A percentile compares a stretch with the other conserved stretches of the same genome.
phyloP scores from a whole-genome alignment of 148 eudicot genomes.

The Rhododendron molle region DNA sequence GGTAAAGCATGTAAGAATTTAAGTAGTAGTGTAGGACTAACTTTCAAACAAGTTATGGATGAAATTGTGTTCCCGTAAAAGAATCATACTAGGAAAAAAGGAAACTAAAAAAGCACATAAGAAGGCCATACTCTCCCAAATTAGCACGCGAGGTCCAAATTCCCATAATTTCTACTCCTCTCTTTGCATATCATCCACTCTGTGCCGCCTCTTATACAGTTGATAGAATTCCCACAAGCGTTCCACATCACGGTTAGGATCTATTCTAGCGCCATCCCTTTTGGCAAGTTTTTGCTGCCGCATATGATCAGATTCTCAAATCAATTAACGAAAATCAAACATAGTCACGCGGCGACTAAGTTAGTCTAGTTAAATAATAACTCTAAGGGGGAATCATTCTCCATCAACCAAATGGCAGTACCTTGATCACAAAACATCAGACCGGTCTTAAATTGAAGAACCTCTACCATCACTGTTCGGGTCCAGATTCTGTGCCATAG shows the following conservation, averaged over 20 bases:
- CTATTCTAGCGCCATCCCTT: constrained; percentile 74
- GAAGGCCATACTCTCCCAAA: constrained; percentile 64
- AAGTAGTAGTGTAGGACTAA: neutral
- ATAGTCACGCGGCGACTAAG: neutral
- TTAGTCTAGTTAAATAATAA: constrained; percentile 3
- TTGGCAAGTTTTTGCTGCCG: constrained; percentile 93
- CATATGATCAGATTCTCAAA: constrained; percentile 13
- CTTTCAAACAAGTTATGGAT: neutral
- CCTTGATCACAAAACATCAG: constrained; percentile 97
- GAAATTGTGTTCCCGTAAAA: neutral
- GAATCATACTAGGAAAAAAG: neutral
- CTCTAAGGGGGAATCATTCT: neutral
- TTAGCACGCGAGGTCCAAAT: constrained; percentile 69
- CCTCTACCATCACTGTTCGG: constrained; percentile 96
- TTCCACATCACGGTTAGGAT: constrained; percentile 79
- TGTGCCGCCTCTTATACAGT: constrained; percentile 67
- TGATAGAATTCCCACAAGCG: constrained; percentile 83
- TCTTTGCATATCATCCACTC: constrained; percentile 75
- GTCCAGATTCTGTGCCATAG: constrained; percentile 91
- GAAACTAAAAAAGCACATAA: constrained; percentile 2
- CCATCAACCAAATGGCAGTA: constrained; percentile 19
- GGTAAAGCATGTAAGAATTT: neutral
- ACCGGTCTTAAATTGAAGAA: constrained; percentile 95
- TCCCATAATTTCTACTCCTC: constrained; percentile 84
- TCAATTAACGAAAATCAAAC: neutral